A percentile compares a stretch with the other conserved stretches of the same genome.
These are phyloP conservation scores for Sphaerosporella brunnea DNA, from an alignment of 495 filamentous ascomycete genomes.

Conservation along the genomic window DNA sequence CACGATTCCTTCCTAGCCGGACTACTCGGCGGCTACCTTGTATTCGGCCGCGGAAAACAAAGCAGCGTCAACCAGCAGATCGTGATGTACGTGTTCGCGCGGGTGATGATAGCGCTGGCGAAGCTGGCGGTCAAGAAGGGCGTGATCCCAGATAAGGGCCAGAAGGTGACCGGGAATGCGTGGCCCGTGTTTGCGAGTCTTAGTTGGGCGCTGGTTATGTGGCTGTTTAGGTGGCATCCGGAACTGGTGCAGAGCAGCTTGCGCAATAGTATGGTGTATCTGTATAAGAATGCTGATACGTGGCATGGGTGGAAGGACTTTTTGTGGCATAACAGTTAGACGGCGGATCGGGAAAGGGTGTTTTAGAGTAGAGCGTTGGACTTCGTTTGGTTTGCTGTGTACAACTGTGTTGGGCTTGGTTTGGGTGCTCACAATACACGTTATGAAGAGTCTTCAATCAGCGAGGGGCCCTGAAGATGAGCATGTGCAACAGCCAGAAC, in stretches of 20 bases:
- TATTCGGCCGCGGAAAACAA: slow-evolving; percentile 71
- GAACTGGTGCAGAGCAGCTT: slow-evolving; percentile 77
- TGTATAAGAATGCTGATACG: slow-evolving; percentile 36
- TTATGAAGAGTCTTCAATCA: too few species aligned
- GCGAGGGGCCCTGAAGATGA: too few species aligned
- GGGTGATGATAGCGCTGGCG: slow-evolving; percentile 66
- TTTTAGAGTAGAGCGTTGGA: too few species aligned
- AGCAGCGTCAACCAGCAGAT: slow-evolving; percentile 90
- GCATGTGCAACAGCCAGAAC: too few species aligned
- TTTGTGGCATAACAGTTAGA: slow-evolving; percentile 10
- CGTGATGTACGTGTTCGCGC: slow-evolving; percentile 91
- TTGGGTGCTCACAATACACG: too few species aligned
- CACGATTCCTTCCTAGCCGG: slow-evolving; percentile 73
- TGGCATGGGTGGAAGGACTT: slow-evolving; percentile 8
- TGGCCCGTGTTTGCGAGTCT: slow-evolving; percentile 82
- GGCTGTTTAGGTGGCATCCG: slow-evolving; percentile 79
- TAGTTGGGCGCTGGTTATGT: slow-evolving; percentile 90
- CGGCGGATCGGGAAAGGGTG: neutral
- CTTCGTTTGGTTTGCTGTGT: too few species aligned
- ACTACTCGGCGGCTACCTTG: slow-evolving; percentile 72
- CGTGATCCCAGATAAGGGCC: slow-evolving; percentile 14
- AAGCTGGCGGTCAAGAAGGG: slow-evolving; percentile 51
- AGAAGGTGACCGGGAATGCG: slow-evolving; percentile 43
- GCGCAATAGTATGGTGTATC: slow-evolving; percentile 93
- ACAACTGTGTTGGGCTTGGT: too few species aligned